Conservation (phyloP, 2,329 filamentous ascomycete genomes). For the Fusarium algeriense region DNA sequence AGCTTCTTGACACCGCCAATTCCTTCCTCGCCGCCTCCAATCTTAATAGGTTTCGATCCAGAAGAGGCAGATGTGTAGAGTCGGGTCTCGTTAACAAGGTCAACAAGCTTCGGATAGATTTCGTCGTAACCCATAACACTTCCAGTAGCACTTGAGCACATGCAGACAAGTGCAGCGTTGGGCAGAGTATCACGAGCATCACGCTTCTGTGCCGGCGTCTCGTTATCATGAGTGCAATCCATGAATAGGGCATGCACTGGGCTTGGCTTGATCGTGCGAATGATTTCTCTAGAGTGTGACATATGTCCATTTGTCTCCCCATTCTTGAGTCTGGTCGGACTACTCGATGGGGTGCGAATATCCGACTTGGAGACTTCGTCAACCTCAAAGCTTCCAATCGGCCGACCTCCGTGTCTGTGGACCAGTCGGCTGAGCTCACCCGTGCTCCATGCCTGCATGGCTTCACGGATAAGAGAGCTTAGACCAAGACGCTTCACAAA, state of each 20-base stretch:
- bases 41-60: constrained; percentile 66
- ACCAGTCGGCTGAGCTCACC: constrained; percentile 92
- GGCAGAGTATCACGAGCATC: constrained; percentile 94
- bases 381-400: constrained; percentile 97
- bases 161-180: constrained; percentile 92
- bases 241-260: constrained; percentile 96
- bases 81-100: constrained; percentile 90
- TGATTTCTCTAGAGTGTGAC: constrained; percentile 68
- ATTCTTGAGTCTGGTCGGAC: constrained; percentile 48
- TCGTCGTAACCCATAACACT: constrained; percentile 99
- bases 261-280: constrained; percentile 86
- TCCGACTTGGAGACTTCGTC: constrained; percentile 81
- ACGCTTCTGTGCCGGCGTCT: constrained; percentile 93
- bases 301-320: constrained; percentile 46
- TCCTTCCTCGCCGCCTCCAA: constrained; percentile 80
- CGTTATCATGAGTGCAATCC: constrained; percentile 99
- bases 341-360: constrained; percentile 49
- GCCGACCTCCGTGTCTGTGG: constrained; percentile 91
- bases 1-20: constrained; percentile 93
- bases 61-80: constrained; percentile 85
- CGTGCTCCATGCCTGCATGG: constrained; percentile 98
- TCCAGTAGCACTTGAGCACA: constrained; percentile 94
- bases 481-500: constrained; percentile 95
- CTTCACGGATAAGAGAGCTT: constrained; percentile 92
- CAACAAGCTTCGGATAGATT: constrained; percentile 92